phyloP scores from a whole-genome alignment of 176 grass and related monocot genomes.

The Aechmea fasciata region DNA sequence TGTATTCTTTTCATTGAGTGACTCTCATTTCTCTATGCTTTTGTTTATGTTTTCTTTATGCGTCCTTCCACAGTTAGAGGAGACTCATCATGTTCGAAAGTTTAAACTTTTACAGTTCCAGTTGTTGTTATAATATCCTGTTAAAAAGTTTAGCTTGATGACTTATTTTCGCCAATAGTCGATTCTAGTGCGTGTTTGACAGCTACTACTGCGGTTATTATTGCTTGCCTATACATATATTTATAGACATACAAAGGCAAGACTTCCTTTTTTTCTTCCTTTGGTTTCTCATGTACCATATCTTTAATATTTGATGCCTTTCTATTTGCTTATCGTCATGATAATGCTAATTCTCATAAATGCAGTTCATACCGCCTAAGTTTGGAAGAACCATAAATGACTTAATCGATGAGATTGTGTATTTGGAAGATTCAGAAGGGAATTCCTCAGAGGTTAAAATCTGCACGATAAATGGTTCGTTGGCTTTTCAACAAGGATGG shows the following conservation, averaged over 20 bases:
- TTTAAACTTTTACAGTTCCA: neutral
- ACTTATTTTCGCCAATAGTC: no score
- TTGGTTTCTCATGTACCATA: no score
- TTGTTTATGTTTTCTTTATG: no score
- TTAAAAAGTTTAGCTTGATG: no score
- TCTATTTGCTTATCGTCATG: neutral
- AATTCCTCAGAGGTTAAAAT: conserved; percentile 22
- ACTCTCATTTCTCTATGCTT: no score
- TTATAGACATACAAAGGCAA: no score
- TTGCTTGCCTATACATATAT: no score
- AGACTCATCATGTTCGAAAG: neutral
- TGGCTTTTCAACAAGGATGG: conserved; percentile 53
- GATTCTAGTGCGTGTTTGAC: no score
- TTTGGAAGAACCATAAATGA: conserved; percentile 10
- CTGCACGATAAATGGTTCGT: conserved; percentile 21
- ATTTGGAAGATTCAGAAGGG: conserved; percentile 33
- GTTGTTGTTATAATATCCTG: neutral
- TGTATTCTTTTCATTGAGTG: no score
- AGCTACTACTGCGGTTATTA: no score
- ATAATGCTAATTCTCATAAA: neutral
- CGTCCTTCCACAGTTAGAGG: neutral
- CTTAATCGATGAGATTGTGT: conserved; percentile 25
- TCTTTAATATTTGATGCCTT: no score
- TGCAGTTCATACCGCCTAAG: conserved; percentile 50
- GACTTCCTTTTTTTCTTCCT: no score